Evolutionary conservation across 495 filamentous ascomycete species (phyloP).

Genomic region (Platismatia glauca): DNA sequence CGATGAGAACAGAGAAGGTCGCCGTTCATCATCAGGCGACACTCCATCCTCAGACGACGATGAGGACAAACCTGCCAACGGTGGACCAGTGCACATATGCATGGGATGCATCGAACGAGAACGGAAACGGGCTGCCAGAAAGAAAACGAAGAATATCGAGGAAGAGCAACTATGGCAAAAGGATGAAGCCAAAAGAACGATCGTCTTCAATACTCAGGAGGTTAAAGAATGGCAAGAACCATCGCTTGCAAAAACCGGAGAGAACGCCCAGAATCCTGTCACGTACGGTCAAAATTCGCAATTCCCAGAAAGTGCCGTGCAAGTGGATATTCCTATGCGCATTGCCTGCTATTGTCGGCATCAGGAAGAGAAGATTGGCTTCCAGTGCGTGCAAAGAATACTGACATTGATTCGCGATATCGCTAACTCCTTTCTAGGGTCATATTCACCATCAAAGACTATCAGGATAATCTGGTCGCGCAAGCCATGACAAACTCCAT

Average conservation of each 20-base stretch:
- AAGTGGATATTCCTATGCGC: slow-evolving; percentile 82
- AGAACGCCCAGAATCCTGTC: slow-evolving; percentile 3
- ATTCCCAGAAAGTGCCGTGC: slow-evolving; percentile 53
- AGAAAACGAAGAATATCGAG: slow-evolving; percentile 77
- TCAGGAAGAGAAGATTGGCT: slow-evolving; percentile 83
- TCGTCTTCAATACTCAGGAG: slow-evolving; percentile 92
- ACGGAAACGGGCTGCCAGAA: slow-evolving; percentile 77
- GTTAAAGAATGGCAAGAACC: slow-evolving; percentile 73
- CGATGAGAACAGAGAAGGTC: slow-evolving; percentile 25
- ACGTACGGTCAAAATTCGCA: slow-evolving; percentile 9
- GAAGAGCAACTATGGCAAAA: slow-evolving; percentile 72
- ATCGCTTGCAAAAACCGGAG: slow-evolving; percentile 27
- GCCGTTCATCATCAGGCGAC: slow-evolving; percentile 30
- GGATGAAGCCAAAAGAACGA: slow-evolving; percentile 68
- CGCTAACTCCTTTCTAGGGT: slow-evolving; percentile 40
- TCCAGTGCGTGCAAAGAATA: slow-evolving; percentile 44
- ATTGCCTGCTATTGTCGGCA: slow-evolving; percentile 96
- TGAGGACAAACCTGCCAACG: slow-evolving; percentile 65
- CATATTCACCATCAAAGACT: slow-evolving; percentile 87
- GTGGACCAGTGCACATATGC: slow-evolving; percentile 81
- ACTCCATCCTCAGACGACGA: slow-evolving; percentile 33
- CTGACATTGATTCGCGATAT: slow-evolving; percentile 14
- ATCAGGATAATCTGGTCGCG: slow-evolving; percentile 59
- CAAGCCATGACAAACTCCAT: slow-evolving; percentile 81
- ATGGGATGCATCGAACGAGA: slow-evolving; percentile 73